These are phyloP conservation scores for Ceratocystis cubensis DNA, from an alignment of 2,329 filamentous ascomycete species.

Conservation along the genomic window DNA sequence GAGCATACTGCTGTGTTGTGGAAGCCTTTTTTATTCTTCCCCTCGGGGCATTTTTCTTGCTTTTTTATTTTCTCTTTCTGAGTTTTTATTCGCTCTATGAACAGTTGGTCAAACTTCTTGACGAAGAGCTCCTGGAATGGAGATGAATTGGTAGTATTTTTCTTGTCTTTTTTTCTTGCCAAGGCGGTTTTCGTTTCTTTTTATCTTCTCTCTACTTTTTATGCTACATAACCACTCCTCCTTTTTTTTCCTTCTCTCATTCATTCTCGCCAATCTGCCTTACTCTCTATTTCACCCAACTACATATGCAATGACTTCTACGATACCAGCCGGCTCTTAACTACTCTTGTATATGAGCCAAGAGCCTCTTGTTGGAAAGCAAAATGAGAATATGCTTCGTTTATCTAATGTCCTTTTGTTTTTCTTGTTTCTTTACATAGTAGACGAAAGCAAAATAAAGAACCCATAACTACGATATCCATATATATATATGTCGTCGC, in stretches of 20 bases:
- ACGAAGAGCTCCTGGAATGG: constrained; percentile 9
- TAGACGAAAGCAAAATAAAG: neutral
- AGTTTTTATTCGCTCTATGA: constrained; percentile 11
- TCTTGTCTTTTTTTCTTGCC: constrained; percentile 8
- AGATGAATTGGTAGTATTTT: constrained; percentile 5
- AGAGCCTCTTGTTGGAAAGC: neutral
- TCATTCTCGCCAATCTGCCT: neutral
- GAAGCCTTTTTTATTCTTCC: neutral
- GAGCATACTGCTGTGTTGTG: neutral
- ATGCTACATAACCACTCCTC: constrained; percentile 3
- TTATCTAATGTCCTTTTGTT: constrained; percentile 1
- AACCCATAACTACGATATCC: neutral
- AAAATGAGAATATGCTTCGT: neutral
- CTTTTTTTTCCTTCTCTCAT: constrained; percentile 2
- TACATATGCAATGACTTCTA: constrained; percentile 2
- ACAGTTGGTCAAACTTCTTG: constrained; percentile 3
- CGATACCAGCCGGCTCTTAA: neutral
- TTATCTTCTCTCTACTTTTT: constrained; percentile 13
- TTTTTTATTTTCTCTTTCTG: constrained; percentile 5
- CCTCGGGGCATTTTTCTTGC: neutral
- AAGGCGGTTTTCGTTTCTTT: constrained; percentile 11
- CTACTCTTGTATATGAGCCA: neutral
- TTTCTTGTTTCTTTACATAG: constrained; percentile 1
- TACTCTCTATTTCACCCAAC: neutral
- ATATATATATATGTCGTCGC: neutral